phyloP scores from a whole-genome alignment of 2,329 filamentous ascomycete species.

The Xylaria sp. region DNA sequence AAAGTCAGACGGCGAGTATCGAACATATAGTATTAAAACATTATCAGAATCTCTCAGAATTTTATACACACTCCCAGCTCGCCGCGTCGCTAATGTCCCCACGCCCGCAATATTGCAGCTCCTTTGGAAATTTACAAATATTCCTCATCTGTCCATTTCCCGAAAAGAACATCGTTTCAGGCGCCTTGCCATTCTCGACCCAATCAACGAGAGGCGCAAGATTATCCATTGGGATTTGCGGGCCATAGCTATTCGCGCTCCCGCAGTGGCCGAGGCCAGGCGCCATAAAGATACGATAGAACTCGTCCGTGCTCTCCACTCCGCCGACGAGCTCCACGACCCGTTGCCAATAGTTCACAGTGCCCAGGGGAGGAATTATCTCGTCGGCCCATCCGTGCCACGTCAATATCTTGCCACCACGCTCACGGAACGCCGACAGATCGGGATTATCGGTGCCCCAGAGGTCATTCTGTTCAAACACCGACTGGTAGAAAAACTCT shows the following conservation, averaged over 20 bases:
- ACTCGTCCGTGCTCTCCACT: conserved; percentile 47
- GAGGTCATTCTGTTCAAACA: conserved; percentile 29
- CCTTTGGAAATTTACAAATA: conserved; percentile 31
- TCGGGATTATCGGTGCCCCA: conserved; percentile 41
- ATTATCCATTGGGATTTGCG: conserved; percentile 31
- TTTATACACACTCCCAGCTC: conserved; percentile 31
- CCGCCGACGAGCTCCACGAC: conserved; percentile 32
- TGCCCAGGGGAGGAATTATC: conserved; percentile 42
- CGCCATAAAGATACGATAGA: conserved; percentile 57
- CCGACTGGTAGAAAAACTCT: conserved; percentile 30
- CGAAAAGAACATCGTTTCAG: conserved; percentile 27
- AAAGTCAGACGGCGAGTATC: too few relatives aligned
- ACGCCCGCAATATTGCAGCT: conserved; percentile 26
- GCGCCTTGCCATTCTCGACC: conserved; percentile 34
- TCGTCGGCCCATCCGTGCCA: conserved; percentile 51
- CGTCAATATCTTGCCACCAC: conserved; percentile 49
- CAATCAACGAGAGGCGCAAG: conserved; percentile 32
- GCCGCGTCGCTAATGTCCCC: conserved; percentile 30
- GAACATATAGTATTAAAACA: too few relatives aligned
- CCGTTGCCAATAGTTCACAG: conserved; percentile 43
- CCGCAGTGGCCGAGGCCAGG: conserved; percentile 59
- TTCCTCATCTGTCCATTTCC: conserved; percentile 27
- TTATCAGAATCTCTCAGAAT: too few relatives aligned
- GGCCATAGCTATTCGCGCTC: conserved; percentile 49
- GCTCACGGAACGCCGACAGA: conserved; percentile 37